Evolutionary conservation across 441 rosid genomes (phyloP).

Genomic region (Gossypium lobatum): DNA sequence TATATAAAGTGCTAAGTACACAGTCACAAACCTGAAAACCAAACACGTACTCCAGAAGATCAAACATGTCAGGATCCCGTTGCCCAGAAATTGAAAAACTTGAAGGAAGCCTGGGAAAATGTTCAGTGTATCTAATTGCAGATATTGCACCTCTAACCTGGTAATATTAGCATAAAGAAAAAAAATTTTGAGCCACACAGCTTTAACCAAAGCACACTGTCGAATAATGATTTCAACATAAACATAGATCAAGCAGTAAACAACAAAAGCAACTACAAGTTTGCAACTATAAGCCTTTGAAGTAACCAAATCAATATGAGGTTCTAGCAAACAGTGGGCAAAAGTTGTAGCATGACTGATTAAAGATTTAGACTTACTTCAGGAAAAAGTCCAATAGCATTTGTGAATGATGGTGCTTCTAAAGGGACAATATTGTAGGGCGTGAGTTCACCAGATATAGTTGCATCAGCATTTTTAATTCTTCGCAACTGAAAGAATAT

Average conservation of each 20-base stretch:
- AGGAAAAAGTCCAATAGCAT: constrained; percentile 83
- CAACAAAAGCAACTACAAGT: not conserved
- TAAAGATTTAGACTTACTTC: constrained; percentile 57
- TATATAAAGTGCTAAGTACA: not conserved
- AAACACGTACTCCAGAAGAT: constrained; percentile 79
- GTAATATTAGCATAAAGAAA: constrained; percentile 18
- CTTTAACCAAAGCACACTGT: constrained; percentile 11
- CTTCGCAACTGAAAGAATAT: constrained; percentile 53
- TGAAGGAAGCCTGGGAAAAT: constrained; percentile 80
- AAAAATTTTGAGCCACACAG: not conserved
- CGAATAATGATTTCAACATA: not conserved
- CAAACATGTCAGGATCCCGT: constrained; percentile 89
- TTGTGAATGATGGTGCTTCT: constrained; percentile 81
- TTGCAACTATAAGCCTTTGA: not conserved
- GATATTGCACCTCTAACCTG: constrained; percentile 90
- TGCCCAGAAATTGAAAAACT: constrained; percentile 68
- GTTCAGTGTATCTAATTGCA: constrained; percentile 74
- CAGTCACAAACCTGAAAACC: constrained; percentile 84
- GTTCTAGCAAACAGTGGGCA: not conserved
- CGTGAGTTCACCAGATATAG: constrained; percentile 65
- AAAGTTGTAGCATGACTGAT: not conserved
- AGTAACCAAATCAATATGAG: not conserved
- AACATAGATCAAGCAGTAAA: not conserved
- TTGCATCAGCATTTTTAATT: constrained; percentile 60
- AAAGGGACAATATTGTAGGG: constrained; percentile 93